Evolutionary conservation across 148 eudicot species (phyloP), one percentile per base, ranked within the genome.

Genomic region (Rhododendron molle): DNA sequence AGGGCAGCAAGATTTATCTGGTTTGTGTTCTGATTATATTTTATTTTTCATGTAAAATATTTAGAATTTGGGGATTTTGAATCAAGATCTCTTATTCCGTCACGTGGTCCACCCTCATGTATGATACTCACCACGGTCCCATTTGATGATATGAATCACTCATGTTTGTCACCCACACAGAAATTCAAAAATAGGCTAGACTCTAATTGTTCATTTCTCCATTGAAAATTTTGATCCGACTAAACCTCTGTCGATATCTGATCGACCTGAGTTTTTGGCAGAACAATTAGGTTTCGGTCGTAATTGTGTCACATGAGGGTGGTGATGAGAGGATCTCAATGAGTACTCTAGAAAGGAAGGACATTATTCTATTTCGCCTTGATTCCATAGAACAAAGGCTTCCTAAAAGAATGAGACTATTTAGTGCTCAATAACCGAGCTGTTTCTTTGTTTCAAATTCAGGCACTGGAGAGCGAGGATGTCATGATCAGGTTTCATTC

Each of bases 1-100:
- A 85, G 44, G 93, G 93, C 78, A 96, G 98, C 94, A 96, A 96
- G 89, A 92, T 96, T 36, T 96, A 92, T 88, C 86, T 96, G 84
- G 98, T 95, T 94, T n/a, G 76, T 49, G 2, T 65, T 60, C 56
- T 49, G 9, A 49, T 73, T n/a, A 7, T 13, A 52, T 3, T 52
- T 13, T 52, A 49, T 43, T 34, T 21, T 32, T 43, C 44, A 47
- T 23, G 18, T 23, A 7, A 43, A 23, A 11, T 5, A 13, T 14
- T 52, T 52, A n/a, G 40, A 34, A 3, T 62, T 43, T 62, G 12
- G 71, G 28, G 69, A 23, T 62, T 20, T 62, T n/a, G 71, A 62
- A 67, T 26, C 15, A 67, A 26, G 15, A 26, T 65, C 12, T 26
- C 32, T 10, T 26, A 10, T n/a, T 67, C 72, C 0, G 30, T 62